Conservation (phyloP, 176 grass and related monocot species). For the Melocanna baccifera region DNA sequence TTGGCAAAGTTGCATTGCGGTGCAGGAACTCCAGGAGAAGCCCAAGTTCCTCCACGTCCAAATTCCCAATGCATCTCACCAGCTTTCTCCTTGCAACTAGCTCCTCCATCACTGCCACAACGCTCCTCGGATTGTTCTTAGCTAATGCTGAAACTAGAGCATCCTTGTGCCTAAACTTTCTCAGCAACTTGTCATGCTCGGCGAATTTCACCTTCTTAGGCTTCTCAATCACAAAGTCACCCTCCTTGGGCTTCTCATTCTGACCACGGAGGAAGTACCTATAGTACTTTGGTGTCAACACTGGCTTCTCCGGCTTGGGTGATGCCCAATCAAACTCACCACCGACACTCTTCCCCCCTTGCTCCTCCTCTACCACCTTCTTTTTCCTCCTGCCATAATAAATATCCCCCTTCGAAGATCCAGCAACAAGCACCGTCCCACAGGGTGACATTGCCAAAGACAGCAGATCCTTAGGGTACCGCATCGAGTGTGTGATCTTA, state of each 20-base stretch:
- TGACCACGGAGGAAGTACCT: constrained; percentile 73
- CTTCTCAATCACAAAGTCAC: constrained; percentile 60
- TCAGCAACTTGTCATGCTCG: constrained; percentile 78
- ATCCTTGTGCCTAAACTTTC: constrained; percentile 82
- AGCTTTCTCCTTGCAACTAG: constrained; percentile 81
- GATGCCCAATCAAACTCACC: constrained; percentile 46
- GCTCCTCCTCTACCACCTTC: constrained; percentile 33
- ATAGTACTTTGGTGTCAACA: constrained; percentile 44
- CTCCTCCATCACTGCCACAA: constrained; percentile 85
- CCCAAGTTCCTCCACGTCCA: constrained; percentile 54
- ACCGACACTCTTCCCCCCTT: neutral
- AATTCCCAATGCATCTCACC: constrained; percentile 56
- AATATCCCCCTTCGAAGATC: constrained; percentile 69
- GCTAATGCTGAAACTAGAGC: constrained; percentile 63
- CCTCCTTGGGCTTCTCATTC: constrained; percentile 59
- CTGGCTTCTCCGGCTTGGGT: constrained; percentile 40
- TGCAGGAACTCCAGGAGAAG: constrained; percentile 59
- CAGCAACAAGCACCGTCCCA: constrained; percentile 57
- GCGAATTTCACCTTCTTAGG: constrained; percentile 68
- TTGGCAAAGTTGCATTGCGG: constrained; percentile 61
- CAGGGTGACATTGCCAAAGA: constrained; percentile 79
- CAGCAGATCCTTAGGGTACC: constrained; percentile 63
- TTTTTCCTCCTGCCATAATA: constrained; percentile 68
- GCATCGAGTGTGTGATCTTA: constrained; percentile 73
- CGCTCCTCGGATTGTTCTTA: constrained; percentile 49